Evolutionary conservation across 306 rosid genomes (phyloP), one percentile per base, ranked within the genome.

Genomic region (Glycine tomentella): DNA sequence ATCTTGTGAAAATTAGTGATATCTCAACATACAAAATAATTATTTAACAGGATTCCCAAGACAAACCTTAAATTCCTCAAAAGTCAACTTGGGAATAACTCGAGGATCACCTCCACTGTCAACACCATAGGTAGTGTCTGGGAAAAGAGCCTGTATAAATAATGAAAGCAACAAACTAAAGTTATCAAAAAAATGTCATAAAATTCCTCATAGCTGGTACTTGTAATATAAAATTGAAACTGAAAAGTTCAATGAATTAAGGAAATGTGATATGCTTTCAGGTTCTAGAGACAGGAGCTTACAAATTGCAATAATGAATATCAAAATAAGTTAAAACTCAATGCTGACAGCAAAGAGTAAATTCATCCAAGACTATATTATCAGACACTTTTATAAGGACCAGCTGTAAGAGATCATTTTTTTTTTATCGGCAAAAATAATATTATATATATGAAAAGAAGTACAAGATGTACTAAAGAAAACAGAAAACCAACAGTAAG

Each of bases 81-180:
- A 95, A 63, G 94, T 89, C 86, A 95, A 91, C 66, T 88, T 93
- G 59, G 99, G 99, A 86, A 95, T 95, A 83, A 87, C 93, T 71
- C 44, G 87, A 40, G 99, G 99, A 85, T 95, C 99, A 17, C 99
- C 99, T 81, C 99, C 99, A 10, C 99, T 93, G 83, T 95, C 99
- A 81, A 95, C 98, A 48, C 97, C 98, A 73, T 92, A 95, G 48
- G 98, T 87, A 81, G 88, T 95, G 83, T 95, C 98, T 8, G 99
- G 99, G 84, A 88, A 95, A 79, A 95, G 98, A 83, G 97, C 97
- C 99, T 95, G 93, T 40, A 33, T 44, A 51, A 77, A 74, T 57
- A 75, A 82, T 66, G 76, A 79, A 78, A n/a, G 44, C 62, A 59
- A 69, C 13, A 44, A 13, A 20, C 6, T 70, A 42, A 78, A 71